Conservation (phyloP, 2,329 filamentous ascomycete genomes). For the Chaetomium strumarium region DNA sequence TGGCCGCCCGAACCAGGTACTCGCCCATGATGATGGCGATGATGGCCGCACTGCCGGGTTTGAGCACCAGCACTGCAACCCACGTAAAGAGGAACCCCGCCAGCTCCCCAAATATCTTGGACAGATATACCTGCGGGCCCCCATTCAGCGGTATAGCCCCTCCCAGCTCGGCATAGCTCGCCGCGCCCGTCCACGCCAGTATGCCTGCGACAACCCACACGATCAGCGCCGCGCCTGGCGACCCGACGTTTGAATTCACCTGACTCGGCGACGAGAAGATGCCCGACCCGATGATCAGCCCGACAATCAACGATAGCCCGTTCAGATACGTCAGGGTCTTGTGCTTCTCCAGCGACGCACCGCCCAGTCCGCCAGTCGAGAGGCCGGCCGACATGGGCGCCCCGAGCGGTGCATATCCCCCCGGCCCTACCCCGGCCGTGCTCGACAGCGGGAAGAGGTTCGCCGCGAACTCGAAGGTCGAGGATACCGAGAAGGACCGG, state of each 20-base stretch:
- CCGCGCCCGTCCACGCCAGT: constrained; percentile 90
- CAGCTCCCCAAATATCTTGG: constrained; percentile 94
- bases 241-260: constrained; percentile 86
- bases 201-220: constrained; percentile 89
- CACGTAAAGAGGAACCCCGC: constrained; percentile 93
- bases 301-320: constrained; percentile 83
- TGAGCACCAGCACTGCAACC: constrained; percentile 89
- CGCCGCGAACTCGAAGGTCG: constrained; percentile 90
- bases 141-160: constrained; percentile 95
- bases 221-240: constrained; percentile 82
- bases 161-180: constrained; percentile 91
- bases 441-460: constrained; percentile 90
- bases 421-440: constrained; percentile 50
- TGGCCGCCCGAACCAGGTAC: constrained; percentile 82
- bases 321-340: constrained; percentile 95
- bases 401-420: constrained; percentile 78
- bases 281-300: constrained; percentile 90
- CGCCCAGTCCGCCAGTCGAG: constrained; percentile 54
- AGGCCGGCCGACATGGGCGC: constrained; percentile 58
- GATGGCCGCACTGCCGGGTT: constrained; percentile 89
- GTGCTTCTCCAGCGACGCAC: constrained; percentile 83
- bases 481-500: constrained; percentile 83
- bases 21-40: constrained; percentile 98
- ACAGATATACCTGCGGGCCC: constrained; percentile 86
- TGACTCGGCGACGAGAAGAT: constrained; percentile 94